Conservation (phyloP, 2,329 filamentous ascomycete species). For the Fusarium sacchari region DNA sequence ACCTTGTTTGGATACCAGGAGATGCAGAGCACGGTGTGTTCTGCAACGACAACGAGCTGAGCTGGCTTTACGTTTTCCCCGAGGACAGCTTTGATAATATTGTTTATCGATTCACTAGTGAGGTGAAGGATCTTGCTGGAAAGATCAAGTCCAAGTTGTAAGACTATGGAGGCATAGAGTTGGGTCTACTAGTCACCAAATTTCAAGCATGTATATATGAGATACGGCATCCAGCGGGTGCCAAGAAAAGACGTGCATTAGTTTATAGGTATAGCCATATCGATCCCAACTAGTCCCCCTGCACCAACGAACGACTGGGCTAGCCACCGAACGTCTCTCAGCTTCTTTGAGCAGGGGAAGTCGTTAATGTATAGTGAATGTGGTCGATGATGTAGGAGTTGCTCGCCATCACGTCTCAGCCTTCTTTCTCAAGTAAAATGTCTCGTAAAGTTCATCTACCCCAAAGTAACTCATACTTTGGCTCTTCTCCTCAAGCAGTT, state of each 20-base stretch:
- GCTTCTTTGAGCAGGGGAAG: not conserved
- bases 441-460: conserved; percentile 17
- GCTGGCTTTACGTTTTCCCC: conserved; percentile 40
- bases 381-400: not conserved
- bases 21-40: conserved; percentile 42
- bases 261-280: not conserved
- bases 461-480: conserved; percentile 13
- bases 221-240: not conserved
- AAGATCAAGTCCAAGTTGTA: conserved; percentile 16
- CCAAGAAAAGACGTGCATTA: not conserved
- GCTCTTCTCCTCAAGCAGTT: conserved; percentile 12
- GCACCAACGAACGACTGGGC: not conserved
- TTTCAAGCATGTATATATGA: not conserved
- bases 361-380: not conserved
- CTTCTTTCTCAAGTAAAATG: conserved; percentile 12
- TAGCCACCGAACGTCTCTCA: not conserved
- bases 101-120: conserved; percentile 37
- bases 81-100: conserved; percentile 39
- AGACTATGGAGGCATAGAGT: no score
- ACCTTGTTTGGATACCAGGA: conserved; percentile 38
- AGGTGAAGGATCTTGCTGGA: not conserved
- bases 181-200: not conserved
- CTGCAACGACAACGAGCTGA: conserved; percentile 23
- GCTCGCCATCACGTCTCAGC: not conserved
- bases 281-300: not conserved